Conservation (phyloP, 2,329 filamentous ascomycete genomes). For the Westerdykella aurantiaca region DNA sequence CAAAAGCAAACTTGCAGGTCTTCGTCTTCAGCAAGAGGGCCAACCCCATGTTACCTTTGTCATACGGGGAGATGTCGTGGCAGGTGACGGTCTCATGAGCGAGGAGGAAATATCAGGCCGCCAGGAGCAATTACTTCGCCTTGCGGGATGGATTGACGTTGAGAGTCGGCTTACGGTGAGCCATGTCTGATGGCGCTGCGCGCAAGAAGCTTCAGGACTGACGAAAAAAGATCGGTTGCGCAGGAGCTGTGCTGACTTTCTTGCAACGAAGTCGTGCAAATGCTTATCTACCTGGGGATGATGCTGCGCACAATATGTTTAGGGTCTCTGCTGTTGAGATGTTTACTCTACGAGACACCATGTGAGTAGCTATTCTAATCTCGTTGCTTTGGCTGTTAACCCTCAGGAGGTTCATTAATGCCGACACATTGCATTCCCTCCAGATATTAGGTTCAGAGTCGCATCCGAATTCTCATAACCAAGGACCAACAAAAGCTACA, state of each 20-base stretch:
- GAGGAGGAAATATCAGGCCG: slow-evolving; percentile 47
- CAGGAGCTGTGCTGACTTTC: slow-evolving; percentile 77
- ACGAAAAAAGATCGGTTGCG: slow-evolving; percentile 64
- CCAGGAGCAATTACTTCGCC: slow-evolving; percentile 60
- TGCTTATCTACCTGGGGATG: slow-evolving; percentile 57
- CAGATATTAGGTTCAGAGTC: slow-evolving; percentile 80
- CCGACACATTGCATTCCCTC: slow-evolving; percentile 72
- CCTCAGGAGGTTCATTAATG: slow-evolving; percentile 68
- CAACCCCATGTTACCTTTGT: slow-evolving; percentile 51
- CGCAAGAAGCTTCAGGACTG: slow-evolving; percentile 1
- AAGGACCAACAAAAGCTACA: slow-evolving; percentile 57
- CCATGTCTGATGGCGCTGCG: neutral
- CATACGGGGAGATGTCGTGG: slow-evolving; percentile 52
- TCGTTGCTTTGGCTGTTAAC: slow-evolving; percentile 30
- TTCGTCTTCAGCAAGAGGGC: slow-evolving; percentile 49
- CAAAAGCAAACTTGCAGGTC: slow-evolving; percentile 57
- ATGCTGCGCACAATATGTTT: slow-evolving; percentile 51
- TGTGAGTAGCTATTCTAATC: slow-evolving; percentile 42
- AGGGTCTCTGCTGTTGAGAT: slow-evolving; percentile 62
- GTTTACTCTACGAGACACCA: slow-evolving; percentile 62
- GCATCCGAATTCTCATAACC: slow-evolving; percentile 75
- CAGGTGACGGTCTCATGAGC: slow-evolving; percentile 34
- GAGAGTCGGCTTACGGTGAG: slow-evolving; percentile 64
- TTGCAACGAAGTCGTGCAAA: slow-evolving; percentile 63
- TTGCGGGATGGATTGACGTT: slow-evolving; percentile 66